Base-by-base conservation (phyloP, 805 yeast species). In the Ogataea methylovora region DNA sequence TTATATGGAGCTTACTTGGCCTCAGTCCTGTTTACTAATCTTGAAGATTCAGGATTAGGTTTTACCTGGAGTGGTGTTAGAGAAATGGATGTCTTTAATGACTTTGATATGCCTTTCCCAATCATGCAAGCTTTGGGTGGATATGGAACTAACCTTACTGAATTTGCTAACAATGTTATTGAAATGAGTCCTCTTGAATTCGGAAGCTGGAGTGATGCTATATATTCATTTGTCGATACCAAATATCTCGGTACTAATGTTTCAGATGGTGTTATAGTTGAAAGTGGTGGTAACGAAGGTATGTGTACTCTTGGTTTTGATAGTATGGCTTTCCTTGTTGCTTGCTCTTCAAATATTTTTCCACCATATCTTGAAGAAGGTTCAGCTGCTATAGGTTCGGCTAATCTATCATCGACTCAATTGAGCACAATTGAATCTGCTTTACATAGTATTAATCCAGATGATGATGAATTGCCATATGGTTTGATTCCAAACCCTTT, bases 181-280 rank as follows among this genome's bases (percentile, higher is more conserved):
- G 74, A 76, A 44, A 52, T 72, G 35, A 69, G 67, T 33, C 88
- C 94, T 12, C 76, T 63, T 46, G 83, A 79, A 51, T 65, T 86
- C 51, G 96, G 96, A 11, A 76, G 92, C 3, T 86, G 92, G 92
- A 90, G 84, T 48, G 79, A 80, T 7, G 60, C 76, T 3, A 60
- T 81, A 36, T 65, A 70, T 33, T 67, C 79, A 7, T 85, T 86
- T 52, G 61, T 78, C 14, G 76, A 80, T 35, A 58, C 73, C 30
- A 69, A 74, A 51, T 81, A 78, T 49, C 51, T 85, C 29, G 95
- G 95, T 8, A 64, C 92, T 0, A 43, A 61, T 3, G 68, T 81
- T 18, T 45, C 58, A 14, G 63, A 75, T 40, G 95, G 95, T 20
- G 39, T 46, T 9, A 78, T 85, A 8, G 45, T 45, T 5, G 46